These are phyloP conservation scores for Colletotrichum magnum DNA, from an alignment of 2,329 filamentous ascomycete species.

Conservation along the genomic window DNA sequence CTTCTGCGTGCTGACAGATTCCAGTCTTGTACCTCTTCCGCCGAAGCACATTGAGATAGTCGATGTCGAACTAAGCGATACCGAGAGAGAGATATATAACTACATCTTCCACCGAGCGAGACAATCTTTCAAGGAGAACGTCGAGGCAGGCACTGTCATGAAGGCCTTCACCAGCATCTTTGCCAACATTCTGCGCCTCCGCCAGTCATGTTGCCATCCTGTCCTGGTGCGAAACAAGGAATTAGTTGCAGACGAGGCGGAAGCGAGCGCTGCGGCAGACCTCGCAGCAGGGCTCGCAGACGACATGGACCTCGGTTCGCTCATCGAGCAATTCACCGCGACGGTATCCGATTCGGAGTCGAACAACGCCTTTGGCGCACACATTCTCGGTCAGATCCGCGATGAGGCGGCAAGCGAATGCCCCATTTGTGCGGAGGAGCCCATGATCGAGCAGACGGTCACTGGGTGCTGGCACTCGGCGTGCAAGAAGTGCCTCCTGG, in stretches of 20 bases:
- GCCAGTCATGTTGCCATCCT: constrained; percentile 96
- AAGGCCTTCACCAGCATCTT: constrained; percentile 98
- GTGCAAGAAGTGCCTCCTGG: constrained; percentile 92
- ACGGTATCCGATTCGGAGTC: constrained; percentile 70
- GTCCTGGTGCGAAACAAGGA: constrained; percentile 88
- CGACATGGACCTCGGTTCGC: constrained; percentile 92
- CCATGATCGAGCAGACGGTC: constrained; percentile 94
- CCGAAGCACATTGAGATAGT: constrained; percentile 87
- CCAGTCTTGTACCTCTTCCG: constrained; percentile 81
- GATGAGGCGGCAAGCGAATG: constrained; percentile 91
- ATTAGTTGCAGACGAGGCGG: constrained; percentile 88
- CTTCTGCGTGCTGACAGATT: not conserved
- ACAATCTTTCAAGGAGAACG: constrained; percentile 85
- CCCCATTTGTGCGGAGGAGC: constrained; percentile 94
- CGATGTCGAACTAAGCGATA: constrained; percentile 85
- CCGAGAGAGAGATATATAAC: constrained; percentile 93
- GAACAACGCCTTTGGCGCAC: constrained; percentile 82
- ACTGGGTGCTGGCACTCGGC: constrained; percentile 98
- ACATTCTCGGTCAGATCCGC: constrained; percentile 92
- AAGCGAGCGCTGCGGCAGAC: constrained; percentile 83
- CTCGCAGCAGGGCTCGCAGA: constrained; percentile 86
- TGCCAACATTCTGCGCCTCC: constrained; percentile 91
- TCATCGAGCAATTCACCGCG: constrained; percentile 88
- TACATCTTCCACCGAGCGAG: constrained; percentile 89
- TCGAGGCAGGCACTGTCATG: constrained; percentile 92